phyloP scores from a whole-genome alignment of 306 rosid species.

The Citrullus colocynthis region DNA sequence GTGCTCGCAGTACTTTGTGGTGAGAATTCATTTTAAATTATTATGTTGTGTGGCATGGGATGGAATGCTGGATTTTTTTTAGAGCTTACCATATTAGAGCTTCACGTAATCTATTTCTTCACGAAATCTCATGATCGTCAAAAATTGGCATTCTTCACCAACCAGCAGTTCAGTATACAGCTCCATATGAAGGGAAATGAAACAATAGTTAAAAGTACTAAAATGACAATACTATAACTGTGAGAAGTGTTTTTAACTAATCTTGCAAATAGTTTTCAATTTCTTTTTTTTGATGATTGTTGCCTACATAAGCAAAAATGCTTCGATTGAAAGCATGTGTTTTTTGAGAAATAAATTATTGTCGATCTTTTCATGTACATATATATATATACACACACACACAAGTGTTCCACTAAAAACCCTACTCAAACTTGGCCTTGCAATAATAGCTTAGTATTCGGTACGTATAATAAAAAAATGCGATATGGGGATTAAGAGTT shows the following conservation, averaged over 20 bases:
- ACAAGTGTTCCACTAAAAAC: background rate
- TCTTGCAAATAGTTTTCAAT: background rate
- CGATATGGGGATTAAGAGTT: background rate
- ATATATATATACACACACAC: too few relatives aligned
- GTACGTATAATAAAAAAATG: background rate
- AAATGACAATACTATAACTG: background rate
- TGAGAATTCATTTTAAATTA: background rate
- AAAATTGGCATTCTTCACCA: background rate
- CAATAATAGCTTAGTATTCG: background rate
- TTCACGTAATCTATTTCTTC: background rate
- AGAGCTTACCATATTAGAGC: too few relatives aligned
- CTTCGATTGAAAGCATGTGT: background rate
- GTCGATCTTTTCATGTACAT: background rate
- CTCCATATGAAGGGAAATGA: background rate
- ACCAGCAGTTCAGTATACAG: background rate
- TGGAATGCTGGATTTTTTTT: background rate
- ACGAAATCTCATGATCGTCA: background rate
- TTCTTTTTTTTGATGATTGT: background rate
- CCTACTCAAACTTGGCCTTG: background rate
- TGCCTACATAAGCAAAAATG: background rate
- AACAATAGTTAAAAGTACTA: background rate
- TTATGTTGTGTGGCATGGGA: background rate
- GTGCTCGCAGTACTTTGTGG: constrained; percentile 34
- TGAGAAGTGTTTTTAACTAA: background rate
- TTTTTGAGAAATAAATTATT: background rate